Base-by-base conservation (phyloP, 768 basidiomycete genomes). In the Pulveroboletus sp. region DNA sequence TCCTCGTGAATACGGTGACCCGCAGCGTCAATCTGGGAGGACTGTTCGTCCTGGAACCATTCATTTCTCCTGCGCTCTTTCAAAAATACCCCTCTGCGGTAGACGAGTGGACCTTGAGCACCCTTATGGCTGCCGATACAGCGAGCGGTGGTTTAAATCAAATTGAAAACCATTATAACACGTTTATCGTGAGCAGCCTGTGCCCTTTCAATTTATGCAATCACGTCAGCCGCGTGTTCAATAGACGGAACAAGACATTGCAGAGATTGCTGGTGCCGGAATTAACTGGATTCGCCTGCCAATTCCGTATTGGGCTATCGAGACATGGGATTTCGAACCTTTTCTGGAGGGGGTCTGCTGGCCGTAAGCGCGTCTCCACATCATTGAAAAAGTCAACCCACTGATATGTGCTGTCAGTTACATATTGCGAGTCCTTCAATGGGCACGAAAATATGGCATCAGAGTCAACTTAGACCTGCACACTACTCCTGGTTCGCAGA, bases 371-470 rank as follows among this genome's bases (percentile, higher is more conserved):
- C 40, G 8, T 48, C 5, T 15, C 42, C 43, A 31, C 36, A 18
- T 42, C 28, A 15, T 46, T 30, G 51, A 51, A 26, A 54, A 21
- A 21, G 21, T 35, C 24, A 7, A 43, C 32, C 24, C 18, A 18
- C 38, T 55, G 24, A 58, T 49, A 24, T 1, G 24, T 42, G 27
- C 46, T 32, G 24, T 33, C 56, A 83, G 81, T 54, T 92, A 93
- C 69, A 81, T 89, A 67, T 69, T 90, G 17, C 81, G 81, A 38
- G 76, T 86, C 24, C 71, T 94, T 35, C 76, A 73, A 3, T 96
- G 93, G 93, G 84, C 83, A 12, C 76, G 92, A 43, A 94, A 96
- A 68, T 94, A 94, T 64, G 92, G 92, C 1, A 57, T 94, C n/a
- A 77, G 92, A 27, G 81, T 94, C 47, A 81, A 81, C 60, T 71